These are phyloP conservation scores for Sarcodon aspratus DNA, from an alignment of 768 basidiomycete species.

Conservation along the genomic window DNA sequence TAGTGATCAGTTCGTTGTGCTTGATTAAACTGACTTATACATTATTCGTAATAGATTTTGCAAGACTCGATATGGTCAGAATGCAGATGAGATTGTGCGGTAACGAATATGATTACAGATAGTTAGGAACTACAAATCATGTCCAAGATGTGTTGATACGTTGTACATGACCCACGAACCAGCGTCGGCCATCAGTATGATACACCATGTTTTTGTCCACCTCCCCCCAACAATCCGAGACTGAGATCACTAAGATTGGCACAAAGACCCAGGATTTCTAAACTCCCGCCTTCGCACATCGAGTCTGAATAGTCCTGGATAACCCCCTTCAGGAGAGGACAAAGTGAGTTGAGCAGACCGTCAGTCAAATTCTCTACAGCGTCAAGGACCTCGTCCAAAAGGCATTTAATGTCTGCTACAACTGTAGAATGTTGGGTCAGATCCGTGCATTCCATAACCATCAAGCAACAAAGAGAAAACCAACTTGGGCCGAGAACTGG, in stretches of 20 bases:
- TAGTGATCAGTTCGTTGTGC: neutral
- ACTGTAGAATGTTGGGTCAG: constrained; percentile 22
- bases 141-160: constrained; percentile 1
- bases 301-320: constrained; percentile 2
- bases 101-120: no score
- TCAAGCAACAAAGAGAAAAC: constrained; percentile 12
- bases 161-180: neutral
- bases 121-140: constrained; percentile 3
- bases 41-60: neutral
- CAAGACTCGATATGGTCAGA: neutral
- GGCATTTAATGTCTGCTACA: constrained; percentile 49
- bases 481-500: constrained; percentile 44
- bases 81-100: neutral
- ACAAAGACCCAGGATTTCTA: constrained; percentile 5
- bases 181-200: neutral
- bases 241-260: neutral
- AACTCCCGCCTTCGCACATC: neutral
- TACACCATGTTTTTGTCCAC: neutral
- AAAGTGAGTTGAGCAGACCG: constrained; percentile 29
- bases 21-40: neutral
- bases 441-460: constrained; percentile 1
- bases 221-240: neutral
- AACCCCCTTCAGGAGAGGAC: constrained; percentile 21
- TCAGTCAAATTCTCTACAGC: constrained; percentile 37
- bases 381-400: constrained; percentile 40